Conservation (phyloP, 306 rosid genomes). For the Begonia loranthoides region DNA sequence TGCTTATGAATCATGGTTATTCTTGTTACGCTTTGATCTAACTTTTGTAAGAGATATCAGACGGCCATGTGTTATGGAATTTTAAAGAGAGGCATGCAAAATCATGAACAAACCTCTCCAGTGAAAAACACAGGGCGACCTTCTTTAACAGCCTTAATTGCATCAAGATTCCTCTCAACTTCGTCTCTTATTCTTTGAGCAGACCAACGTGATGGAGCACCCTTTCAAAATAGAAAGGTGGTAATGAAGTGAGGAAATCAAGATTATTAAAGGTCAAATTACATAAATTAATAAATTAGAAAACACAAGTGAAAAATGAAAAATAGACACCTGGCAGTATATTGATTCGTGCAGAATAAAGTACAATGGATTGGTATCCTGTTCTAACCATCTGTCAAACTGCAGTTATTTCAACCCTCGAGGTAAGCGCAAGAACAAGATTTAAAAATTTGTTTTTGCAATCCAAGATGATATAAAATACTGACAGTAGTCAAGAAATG, state of each 20-base stretch:
- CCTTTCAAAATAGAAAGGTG: conserved; percentile 24
- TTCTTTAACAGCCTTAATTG: conserved; percentile 46
- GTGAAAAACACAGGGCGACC: conserved; percentile 53
- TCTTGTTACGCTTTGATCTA: no score
- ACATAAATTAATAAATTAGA: neutral
- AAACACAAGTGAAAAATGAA: conserved; percentile 1
- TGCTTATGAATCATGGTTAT: no score
- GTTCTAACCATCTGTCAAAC: conserved; percentile 50
- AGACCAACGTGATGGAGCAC: conserved; percentile 69
- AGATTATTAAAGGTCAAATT: neutral
- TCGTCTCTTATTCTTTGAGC: conserved; percentile 53
- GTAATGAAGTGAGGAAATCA: no score
- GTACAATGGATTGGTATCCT: conserved; percentile 72
- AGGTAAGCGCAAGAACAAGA: conserved; percentile 16
- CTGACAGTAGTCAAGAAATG: conserved; percentile 68
- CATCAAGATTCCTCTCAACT: conserved; percentile 48
- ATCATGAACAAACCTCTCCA: conserved; percentile 61
- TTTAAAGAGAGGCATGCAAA: no score
- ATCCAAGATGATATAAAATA: conserved; percentile 11
- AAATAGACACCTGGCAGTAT: conserved; percentile 68
- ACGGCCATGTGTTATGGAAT: no score
- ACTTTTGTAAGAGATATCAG: no score
- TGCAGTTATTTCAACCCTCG: conserved; percentile 20
- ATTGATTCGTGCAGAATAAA: conserved; percentile 70
- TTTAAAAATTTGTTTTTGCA: conserved; percentile 11